Evolutionary conservation across 768 basidiomycete species (phyloP).

Genomic region (Infundibulicybe gibba): DNA sequence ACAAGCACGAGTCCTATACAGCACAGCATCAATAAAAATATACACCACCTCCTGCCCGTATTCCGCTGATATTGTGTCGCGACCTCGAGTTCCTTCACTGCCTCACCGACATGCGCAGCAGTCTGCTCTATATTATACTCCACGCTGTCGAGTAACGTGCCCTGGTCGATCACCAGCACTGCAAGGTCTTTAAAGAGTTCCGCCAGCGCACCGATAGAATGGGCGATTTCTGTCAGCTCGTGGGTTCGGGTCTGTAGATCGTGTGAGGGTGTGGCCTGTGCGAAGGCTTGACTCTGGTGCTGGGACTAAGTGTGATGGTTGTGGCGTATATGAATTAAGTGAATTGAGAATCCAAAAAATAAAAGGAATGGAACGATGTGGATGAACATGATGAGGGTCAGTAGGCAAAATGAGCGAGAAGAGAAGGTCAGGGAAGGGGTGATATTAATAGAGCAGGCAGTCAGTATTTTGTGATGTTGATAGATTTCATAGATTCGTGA

Average conservation of each 20-base stretch:
- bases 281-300: constrained; percentile 29
- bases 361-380: too few species aligned
- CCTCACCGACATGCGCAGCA: constrained; percentile 74
- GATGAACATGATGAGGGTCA: constrained; percentile 3
- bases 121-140: constrained; percentile 98
- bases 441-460: constrained; percentile 10
- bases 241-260: constrained; percentile 46
- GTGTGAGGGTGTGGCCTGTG: constrained; percentile 35
- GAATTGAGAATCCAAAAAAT: constrained; percentile 4
- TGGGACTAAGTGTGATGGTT: constrained; percentile 30
- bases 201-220: constrained; percentile 86
- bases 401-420: constrained; percentile 3
- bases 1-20: constrained; percentile 86
- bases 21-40: constrained; percentile 85
- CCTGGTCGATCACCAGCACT: constrained; percentile 93
- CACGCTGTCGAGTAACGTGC: constrained; percentile 91
- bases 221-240: constrained; percentile 87
- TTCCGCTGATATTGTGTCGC: constrained; percentile 92
- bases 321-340: constrained; percentile 18
- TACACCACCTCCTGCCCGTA: constrained; percentile 89
- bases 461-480: constrained; percentile 11
- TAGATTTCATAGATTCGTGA: too few species aligned
- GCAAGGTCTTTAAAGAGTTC: constrained; percentile 97
- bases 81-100: constrained; percentile 77
- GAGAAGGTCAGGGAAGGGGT: constrained; percentile 7